Base-by-base conservation (phyloP, 192 early-diverging fungal species). In the Glomus cerebriforme region DNA sequence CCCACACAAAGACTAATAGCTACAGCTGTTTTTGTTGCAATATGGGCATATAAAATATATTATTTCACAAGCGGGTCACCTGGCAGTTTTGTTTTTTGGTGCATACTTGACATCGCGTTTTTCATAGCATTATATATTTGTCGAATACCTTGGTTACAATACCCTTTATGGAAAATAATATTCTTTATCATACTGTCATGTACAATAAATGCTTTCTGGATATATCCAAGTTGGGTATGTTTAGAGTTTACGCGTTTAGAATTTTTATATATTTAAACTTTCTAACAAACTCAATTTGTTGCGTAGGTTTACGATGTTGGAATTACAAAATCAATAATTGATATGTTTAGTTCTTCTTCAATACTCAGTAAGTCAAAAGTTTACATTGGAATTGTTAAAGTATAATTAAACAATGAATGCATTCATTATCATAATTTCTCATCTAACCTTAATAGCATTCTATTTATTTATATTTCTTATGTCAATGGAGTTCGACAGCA, bases 71-170 rank as follows among this genome's bases (percentile, higher is more conserved):
- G 17, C 22, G 49, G 49, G 32, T 22, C 39, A 22, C n/a, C 17
- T 68, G 31, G 32, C 39, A 37, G 15, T 13, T 19, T 68, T 39
- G 1, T 34, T 4, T 2, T 9, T 2, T 78, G 77, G 59, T 59
- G 66, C 37, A 13, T 68, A 2, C 22, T 78, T 27, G 77, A 78
- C 34, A 5, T 31, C 19, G 22, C 31, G 12, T 78, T 39, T 19
- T 66, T 78, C 13, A 24, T 67, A 6, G 17, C 17, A 7, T 45
- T 78, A 58, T 69, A 59, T 24, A n/a, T 24, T 27, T 59, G 67
- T 29, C 63, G 65, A 68, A 68, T 78, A 69, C 77, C 77, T 15
- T 78, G 77, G 77, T 17, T 78, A 24, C 63, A 69, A 35, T 31
- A 15, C 2, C 43, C 54, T 37, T 15, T 66, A 37, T 49, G 39